These are phyloP conservation scores for Xerocomus nothofagi DNA, from an alignment of 1,284 basidiomycete species.

Conservation along the genomic window DNA sequence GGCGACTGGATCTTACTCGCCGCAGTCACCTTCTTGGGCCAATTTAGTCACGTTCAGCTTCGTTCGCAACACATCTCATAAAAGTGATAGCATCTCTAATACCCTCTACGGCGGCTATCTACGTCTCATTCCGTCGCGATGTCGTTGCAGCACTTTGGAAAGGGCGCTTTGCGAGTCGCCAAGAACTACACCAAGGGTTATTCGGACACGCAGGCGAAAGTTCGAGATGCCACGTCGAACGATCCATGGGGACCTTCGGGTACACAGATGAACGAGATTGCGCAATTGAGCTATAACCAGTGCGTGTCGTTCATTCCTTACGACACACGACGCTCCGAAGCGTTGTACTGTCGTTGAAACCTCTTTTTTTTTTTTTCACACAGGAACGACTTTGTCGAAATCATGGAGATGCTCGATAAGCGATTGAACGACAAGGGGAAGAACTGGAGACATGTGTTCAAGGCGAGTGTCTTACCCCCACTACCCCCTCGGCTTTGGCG, in stretches of 20 bases:
- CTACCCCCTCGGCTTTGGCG: not conserved
- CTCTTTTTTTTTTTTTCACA: slow-evolving; percentile 1
- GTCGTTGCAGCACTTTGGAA: slow-evolving; percentile 69
- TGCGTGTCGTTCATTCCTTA: slow-evolving; percentile 45
- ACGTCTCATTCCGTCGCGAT: slow-evolving; percentile 14
- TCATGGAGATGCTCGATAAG: slow-evolving; percentile 99
- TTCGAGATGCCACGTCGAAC: slow-evolving; percentile 99
- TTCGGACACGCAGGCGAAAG: slow-evolving; percentile 92
- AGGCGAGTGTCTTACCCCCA: slow-evolving; percentile 57
- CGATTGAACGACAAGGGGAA: slow-evolving; percentile 99
- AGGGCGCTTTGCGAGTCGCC: slow-evolving; percentile 80
- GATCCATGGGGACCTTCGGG: slow-evolving; percentile 99
- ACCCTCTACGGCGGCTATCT: slow-evolving; percentile 10
- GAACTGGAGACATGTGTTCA: slow-evolving; percentile 99
- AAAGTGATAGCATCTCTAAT: slow-evolving; percentile 10
- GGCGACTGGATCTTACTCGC: too few species aligned
- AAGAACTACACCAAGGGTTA: slow-evolving; percentile 97
- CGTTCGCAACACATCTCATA: slow-evolving; percentile 17
- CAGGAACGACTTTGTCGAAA: slow-evolving; percentile 97
- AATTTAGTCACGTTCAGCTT: slow-evolving; percentile 9
- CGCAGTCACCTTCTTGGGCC: slow-evolving; percentile 8
- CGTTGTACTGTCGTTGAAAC: not conserved
- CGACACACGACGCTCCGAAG: too few species aligned
- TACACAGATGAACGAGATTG: slow-evolving; percentile 99
- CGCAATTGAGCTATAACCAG: slow-evolving; percentile 98